Evolutionary conservation across 2,329 filamentous ascomycete species (phyloP), one percentile per base, ranked within the genome.

Genomic region (Pseudocercospora fuligena): DNA sequence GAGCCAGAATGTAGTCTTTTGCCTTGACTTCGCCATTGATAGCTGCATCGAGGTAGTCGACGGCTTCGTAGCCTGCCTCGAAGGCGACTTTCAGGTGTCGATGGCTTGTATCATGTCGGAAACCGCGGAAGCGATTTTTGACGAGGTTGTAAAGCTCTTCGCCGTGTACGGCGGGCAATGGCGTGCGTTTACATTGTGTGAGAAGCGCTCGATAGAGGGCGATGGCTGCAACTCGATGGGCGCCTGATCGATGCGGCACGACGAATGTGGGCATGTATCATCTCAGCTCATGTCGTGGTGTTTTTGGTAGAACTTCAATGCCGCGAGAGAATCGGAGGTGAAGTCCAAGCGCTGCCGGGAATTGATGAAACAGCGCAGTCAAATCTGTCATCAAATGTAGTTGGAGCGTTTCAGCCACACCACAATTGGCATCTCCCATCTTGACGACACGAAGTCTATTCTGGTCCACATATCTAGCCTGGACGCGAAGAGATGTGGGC

Each of bases 121-220:
- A 89, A 64, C 85, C 83, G 60, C 79, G 82, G 77, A 94, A 93
- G 64, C 85, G 83, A 69, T 85, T 87, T 64, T 84, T 85, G 54
- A 93, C 80, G 4, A 91, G 80, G 64, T 86, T 83, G 60, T 81
- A 80, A 62, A 92, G 78, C 65, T 74, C 49, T n/a, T 63, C 61
- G 61, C 65, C 46, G 58, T 51, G 60, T 31, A 62, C 53, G 56
- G 65, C 21, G 29, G 67, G 64, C 27, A 68, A 59, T 23, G 66
- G 64, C 36, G 60, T 54, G n/a, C 57, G 56, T 53, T 54, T 62
- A 68, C 62, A 66, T 78, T 87, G 85, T 68, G 83, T 83, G 61
- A 93, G 80, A 63, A 94, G 86, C 40, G 90, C 88, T 69, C 89
- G 86, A 80, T 90, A 94, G 58, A 94, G 87, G 60, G 91, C 89